phyloP scores from a whole-genome alignment of 768 basidiomycete genomes.

The Phylloporus rhodoxanthus region DNA sequence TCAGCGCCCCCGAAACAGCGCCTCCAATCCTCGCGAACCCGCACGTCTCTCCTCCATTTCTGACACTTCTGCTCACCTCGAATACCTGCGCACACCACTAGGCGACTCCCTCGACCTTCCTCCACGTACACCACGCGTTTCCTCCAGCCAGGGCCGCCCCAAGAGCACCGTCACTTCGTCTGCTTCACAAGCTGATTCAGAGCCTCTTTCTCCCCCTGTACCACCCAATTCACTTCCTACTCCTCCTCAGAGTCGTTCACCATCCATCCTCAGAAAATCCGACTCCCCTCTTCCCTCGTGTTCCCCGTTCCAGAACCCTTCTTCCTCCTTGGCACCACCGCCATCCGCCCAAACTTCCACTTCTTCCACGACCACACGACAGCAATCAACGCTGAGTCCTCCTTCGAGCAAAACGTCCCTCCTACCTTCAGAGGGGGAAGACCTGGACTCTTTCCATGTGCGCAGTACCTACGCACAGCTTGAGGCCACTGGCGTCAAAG shows the following conservation, averaged over 20 bases:
- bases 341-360: constrained; percentile 36
- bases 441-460: constrained; percentile 76
- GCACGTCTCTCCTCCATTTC: constrained; percentile 13
- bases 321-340: constrained; percentile 20
- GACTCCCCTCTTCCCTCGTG: constrained; percentile 23
- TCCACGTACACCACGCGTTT: constrained; percentile 25
- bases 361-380: constrained; percentile 22
- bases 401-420: constrained; percentile 54
- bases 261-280: constrained; percentile 18
- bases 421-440: constrained; percentile 72
- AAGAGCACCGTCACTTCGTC: constrained; percentile 27
- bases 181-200: constrained; percentile 20
- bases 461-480: constrained; percentile 84
- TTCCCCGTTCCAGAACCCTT: constrained; percentile 15
- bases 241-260: constrained; percentile 26
- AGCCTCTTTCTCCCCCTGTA: constrained; percentile 12
- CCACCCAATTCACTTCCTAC: constrained; percentile 20
- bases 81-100: constrained; percentile 14
- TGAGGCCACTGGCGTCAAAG: constrained; percentile 85
- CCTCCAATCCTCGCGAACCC: constrained; percentile 19
- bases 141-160: constrained; percentile 11
- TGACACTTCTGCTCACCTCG: constrained; percentile 21
- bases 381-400: constrained; percentile 28
- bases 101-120: constrained; percentile 19
- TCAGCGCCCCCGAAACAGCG: constrained; percentile 17